Evolutionary conservation across 108 stramenopile species (phyloP).

Genomic region (Skeletonema marinoi): DNA sequence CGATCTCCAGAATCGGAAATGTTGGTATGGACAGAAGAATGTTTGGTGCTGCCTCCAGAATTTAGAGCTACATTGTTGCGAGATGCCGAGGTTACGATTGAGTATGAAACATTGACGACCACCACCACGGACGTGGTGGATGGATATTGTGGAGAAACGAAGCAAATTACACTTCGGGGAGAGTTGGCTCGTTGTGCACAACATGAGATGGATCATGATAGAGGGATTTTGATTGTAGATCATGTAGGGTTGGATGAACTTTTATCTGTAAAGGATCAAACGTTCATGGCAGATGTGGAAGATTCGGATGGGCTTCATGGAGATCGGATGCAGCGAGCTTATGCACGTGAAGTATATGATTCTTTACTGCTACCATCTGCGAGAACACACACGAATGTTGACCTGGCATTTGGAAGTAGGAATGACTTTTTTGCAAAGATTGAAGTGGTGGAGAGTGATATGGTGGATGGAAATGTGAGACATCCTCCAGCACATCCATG

Average conservation of each 20-base stretch:
- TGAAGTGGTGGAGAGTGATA: not conserved
- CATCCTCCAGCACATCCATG: not conserved
- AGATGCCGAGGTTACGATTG: slow-evolving; percentile 67
- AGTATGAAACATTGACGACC: slow-evolving; percentile 46
- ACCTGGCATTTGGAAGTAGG: not conserved
- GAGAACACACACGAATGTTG: not conserved
- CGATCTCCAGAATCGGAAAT: slow-evolving; percentile 74
- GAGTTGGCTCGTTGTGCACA: slow-evolving; percentile 74
- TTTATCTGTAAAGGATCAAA: slow-evolving; percentile 66
- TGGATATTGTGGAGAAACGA: slow-evolving; percentile 15
- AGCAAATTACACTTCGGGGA: slow-evolving; percentile 38
- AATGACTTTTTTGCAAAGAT: slow-evolving; percentile 1
- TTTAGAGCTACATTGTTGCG: slow-evolving; percentile 77
- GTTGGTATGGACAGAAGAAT: slow-evolving; percentile 78
- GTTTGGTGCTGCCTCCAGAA: slow-evolving; percentile 79
- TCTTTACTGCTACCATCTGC: slow-evolving; percentile 18
- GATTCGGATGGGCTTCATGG: slow-evolving; percentile 50
- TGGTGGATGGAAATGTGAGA: not conserved
- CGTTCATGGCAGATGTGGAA: slow-evolving; percentile 66
- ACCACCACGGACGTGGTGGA: slow-evolving; percentile 1
- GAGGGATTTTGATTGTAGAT: slow-evolving; percentile 80
- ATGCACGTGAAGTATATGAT: slow-evolving; percentile 29
- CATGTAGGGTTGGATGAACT: slow-evolving; percentile 74
- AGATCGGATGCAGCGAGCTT: slow-evolving; percentile 37
- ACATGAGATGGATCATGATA: slow-evolving; percentile 90